phyloP scores from a whole-genome alignment of 2,329 filamentous ascomycete species.

The Alternaria incomplexa region DNA sequence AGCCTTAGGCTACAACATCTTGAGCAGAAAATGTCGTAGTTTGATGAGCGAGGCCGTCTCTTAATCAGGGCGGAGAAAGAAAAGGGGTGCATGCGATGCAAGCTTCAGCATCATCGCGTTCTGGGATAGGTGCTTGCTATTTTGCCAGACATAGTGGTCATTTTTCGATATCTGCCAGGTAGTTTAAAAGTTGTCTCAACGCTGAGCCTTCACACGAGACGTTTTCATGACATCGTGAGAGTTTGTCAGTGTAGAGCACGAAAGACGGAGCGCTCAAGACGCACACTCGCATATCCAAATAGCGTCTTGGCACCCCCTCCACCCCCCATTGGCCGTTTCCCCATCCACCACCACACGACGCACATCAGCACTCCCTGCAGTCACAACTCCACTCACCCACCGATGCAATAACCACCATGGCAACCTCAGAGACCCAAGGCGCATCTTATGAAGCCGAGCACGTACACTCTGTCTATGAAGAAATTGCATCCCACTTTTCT shows the following conservation, averaged over 20 bases:
- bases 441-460: slow-evolving; percentile 80
- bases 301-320: slow-evolving; percentile 10
- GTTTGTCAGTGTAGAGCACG: background rate
- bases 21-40: background rate
- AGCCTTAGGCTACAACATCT: background rate
- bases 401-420: slow-evolving; percentile 18
- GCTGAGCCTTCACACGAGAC: background rate
- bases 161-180: background rate
- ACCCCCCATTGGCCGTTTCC: slow-evolving; percentile 8
- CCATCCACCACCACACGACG: background rate
- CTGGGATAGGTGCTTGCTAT: background rate
- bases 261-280: background rate
- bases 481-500: slow-evolving; percentile 84
- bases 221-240: background rate
- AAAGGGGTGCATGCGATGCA: background rate
- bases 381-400: background rate
- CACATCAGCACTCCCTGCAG: background rate
- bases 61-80: background rate
- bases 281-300: background rate
- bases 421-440: slow-evolving; percentile 39
- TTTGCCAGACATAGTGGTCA: background rate
- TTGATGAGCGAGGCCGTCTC: no score
- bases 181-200: background rate
- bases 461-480: slow-evolving; percentile 90
- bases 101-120: background rate